Evolutionary conservation across 768 basidiomycete genomes (phyloP), one percentile per base, ranked within the genome.

Genomic region (Amanita exitialis): DNA sequence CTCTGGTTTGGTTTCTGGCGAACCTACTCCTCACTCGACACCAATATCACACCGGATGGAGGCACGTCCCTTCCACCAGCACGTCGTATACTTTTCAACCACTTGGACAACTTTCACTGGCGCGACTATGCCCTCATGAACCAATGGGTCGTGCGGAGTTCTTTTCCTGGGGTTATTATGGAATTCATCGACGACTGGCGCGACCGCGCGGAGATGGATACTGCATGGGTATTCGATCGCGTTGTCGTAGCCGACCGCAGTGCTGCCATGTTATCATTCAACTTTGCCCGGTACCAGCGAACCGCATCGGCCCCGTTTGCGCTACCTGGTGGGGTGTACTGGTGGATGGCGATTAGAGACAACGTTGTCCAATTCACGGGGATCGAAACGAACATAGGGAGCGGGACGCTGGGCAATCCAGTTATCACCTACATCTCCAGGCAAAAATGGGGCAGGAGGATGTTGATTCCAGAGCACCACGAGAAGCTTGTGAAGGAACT

Each of bases 371-470:
- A 77, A 54, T 85, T 87, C 58, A 78, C 86, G 9, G 87, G 86
- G 2, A 58, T 83, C 21, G 70, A 75, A 30, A 61, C 66, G 15
- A 61, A 66, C 15, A 59, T 69, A 9, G 75, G 73, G 0, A 63
- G 66, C n/a, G 75, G 71, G 10, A 78, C 74, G 56, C 73, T 53
- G 18, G 67, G 66, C 30, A 79, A 59, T 44, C 86, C 85, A 0
- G 93, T 97, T 21, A 91, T 97, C 67, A 95, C 93, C 9, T 97
- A 97, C 59, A 77, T 96, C 53, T 90, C 86, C 7, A 76, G 93
- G 4, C 93, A 97, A 62, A 79, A 74, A 2, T 97, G 92, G 93
- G 85, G 82, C 13, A 70, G 92, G 39, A 75, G 93, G 18, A 94
- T 85, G 83, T 64, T 97, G 50, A 77, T 78, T 28, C 75, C 72